Evolutionary conservation across 306 rosid genomes (phyloP).

Genomic region (Citrullus mucosospermus): DNA sequence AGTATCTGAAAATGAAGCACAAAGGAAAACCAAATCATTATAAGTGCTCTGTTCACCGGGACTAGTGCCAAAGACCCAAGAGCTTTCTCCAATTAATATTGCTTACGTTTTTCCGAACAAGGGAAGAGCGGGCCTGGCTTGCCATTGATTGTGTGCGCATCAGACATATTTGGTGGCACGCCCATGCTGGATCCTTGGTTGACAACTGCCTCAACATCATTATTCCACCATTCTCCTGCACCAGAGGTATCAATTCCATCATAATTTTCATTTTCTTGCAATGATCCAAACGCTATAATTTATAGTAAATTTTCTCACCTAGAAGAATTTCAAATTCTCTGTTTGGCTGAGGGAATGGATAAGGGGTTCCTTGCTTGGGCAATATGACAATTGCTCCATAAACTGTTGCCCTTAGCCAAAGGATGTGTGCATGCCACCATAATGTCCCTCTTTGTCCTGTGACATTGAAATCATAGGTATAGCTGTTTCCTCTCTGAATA

Average conservation of each 20-base stretch:
- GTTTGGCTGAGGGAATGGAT: conserved; percentile 60
- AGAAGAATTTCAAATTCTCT: conserved; percentile 46
- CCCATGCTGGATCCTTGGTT: conserved; percentile 60
- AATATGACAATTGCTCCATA: conserved; percentile 74
- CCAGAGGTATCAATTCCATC: not conserved
- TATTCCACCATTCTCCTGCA: conserved; percentile 81
- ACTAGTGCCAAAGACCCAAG: not conserved
- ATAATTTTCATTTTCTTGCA: not conserved
- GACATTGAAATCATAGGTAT: conserved; percentile 62
- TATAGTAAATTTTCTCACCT: conserved; percentile 18
- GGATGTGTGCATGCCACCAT: conserved; percentile 91
- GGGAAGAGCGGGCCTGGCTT: conserved; percentile 92
- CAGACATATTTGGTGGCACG: conserved; percentile 73
- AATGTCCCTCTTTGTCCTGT: conserved; percentile 75
- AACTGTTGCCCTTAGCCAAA: conserved; percentile 79
- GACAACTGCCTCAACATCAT: conserved; percentile 58
- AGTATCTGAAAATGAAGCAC: conserved; percentile 37
- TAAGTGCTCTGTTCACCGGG: not conserved
- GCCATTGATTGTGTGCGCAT: conserved; percentile 87
- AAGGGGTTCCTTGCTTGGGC: conserved; percentile 58
- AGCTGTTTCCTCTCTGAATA: conserved; percentile 49
- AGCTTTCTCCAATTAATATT: not conserved
- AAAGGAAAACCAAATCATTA: not conserved
- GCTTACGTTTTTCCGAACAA: conserved; percentile 73
- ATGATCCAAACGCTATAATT: not conserved